Base-by-base conservation (phyloP, 2,329 filamentous ascomycete genomes). In the Eurotiales sp. region DNA sequence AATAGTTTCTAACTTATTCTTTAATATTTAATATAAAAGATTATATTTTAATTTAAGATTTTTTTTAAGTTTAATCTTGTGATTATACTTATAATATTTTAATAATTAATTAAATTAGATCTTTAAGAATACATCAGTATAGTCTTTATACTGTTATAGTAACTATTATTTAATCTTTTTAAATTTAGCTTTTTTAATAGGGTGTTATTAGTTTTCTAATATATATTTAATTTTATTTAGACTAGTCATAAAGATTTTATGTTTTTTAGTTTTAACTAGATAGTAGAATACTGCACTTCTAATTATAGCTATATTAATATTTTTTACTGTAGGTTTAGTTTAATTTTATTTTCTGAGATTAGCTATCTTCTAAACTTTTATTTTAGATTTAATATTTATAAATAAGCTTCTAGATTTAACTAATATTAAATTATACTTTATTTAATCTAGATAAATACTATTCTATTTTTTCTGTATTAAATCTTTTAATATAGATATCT, bases 61-160 rank as follows among this genome's bases (percentile, higher is more conserved):
- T 7, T 45, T 42, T 19, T 44, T 19, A 14, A 46, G 15, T 42
- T 51, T 14, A 17, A 51, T 51, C 10, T 32, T 12, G 15, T 51
- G 30, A 19, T 51, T 27, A n/a, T 40, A 50, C 5, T 15, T 17
- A 8, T n/a, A 22, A n/a, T 15, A 15, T 2, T 2, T 4, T n/a
- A 19, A 7, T 4, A 51, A 17, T 27, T 37, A 10, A 17, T 51
- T 40, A 5, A 39, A 51, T 4, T 25, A 30, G n/a, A n/a, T 37
- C n/a, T 51, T 51, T 0, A 23, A 45, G 19, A 51, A 51, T 2
- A 46, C 19, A 22, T 51, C 29, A 0, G 19, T 4, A 3, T 10
- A 51, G 8, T 46, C 17, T 3, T 45, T 12, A 19, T 45, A 51
- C 12, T 17, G 12, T 8, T 27, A 5, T 1, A 17, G 40, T 2